These are phyloP conservation scores for Aspergillus indologenus DNA, from an alignment of 495 filamentous ascomycete species.

Conservation along the genomic window DNA sequence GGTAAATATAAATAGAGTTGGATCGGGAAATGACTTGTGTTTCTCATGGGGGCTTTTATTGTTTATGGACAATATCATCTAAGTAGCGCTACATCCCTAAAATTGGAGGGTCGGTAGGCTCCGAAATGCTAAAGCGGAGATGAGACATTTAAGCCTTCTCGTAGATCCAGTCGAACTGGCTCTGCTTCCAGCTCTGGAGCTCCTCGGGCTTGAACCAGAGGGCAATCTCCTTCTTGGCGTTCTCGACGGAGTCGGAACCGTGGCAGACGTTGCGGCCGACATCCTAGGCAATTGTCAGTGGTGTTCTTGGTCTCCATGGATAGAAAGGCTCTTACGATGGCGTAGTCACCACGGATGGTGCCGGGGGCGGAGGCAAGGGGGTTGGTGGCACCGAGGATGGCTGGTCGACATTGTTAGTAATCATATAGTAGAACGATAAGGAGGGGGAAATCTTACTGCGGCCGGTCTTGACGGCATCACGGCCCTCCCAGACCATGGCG, in stretches of 20 bases:
- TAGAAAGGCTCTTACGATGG: slow-evolving; percentile 47
- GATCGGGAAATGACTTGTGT: slow-evolving; percentile 22
- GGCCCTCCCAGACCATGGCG: slow-evolving; percentile 99
- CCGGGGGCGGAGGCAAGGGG: slow-evolving; percentile 87
- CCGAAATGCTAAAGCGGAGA: slow-evolving; percentile 18
- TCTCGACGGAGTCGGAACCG: slow-evolving; percentile 97
- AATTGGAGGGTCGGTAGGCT: slow-evolving; percentile 14
- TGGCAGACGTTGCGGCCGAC: slow-evolving; percentile 99
- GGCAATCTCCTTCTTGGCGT: slow-evolving; percentile 97
- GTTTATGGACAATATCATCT: slow-evolving; percentile 17
- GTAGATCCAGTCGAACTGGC: slow-evolving; percentile 89
- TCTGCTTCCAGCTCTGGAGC: slow-evolving; percentile 72
- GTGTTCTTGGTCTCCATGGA: neutral
- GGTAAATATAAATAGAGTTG: neutral
- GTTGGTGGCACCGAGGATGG: slow-evolving; percentile 97
- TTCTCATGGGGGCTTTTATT: slow-evolving; percentile 26
- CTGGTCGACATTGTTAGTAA: slow-evolving; percentile 33
- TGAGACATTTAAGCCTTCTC: slow-evolving; percentile 65
- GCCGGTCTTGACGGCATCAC: slow-evolving; percentile 96
- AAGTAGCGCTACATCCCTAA: slow-evolving; percentile 23
- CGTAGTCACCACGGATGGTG: slow-evolving; percentile 92
- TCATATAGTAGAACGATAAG: neutral
- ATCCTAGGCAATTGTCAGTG: slow-evolving; percentile 48
- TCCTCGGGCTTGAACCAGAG: slow-evolving; percentile 93
- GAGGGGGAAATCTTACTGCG: slow-evolving; percentile 56